Base-by-base conservation (phyloP, 2,329 filamentous ascomycete species). In the Cercospora zeae-maydis region DNA sequence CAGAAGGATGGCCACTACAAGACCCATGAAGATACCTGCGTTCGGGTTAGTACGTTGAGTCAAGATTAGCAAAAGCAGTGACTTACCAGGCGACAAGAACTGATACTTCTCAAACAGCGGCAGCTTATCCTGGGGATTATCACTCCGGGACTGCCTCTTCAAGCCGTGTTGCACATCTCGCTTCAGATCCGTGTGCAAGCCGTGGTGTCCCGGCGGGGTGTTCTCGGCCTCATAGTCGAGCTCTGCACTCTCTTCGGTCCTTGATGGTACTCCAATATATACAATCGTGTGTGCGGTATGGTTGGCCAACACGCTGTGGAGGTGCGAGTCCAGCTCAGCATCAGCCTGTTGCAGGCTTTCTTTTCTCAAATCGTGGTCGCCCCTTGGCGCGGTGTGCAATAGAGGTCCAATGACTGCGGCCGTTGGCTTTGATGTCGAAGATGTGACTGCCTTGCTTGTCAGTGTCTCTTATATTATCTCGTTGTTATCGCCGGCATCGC, bases 81-180 rank as follows among this genome's bases (percentile, higher is more conserved):
- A 80, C 83, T 71, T 79, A 93, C 91, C 91, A 72, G 92, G 91
- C 10, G 89, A 93, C 70, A 99, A 89, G 80, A 93, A 98, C 75
- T 96, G 90, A 77, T 99, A 99, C 76, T 90, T 92, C 78, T 96
- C 90, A 72, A 99, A 98, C 47, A 96, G 78, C 3, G 86, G 82
- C 31, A 82, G 75, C 36, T 77, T 81, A 13, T 69, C 67, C 51
- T 76, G 70, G 11, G 59, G 65, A 63, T 62, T 73, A 59, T 53
- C 64, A 53, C 42, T 64, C 47, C 47, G 55, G 16, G 59, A 51
- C 47, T 59, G 67, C 58, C 66, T 72, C 63, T 84, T 81, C 14
- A 74, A 72, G 16, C 77, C 77, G 60, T 76, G 73, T 67, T 65
- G 53, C 55, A 82, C 76, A 68, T 86, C 82, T 68, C 92, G 85